A percentile compares a stretch with the other conserved stretches of the same genome.
Conservation (phyloP, 495 filamentous ascomycete species). For the Rusavskia elegans region DNA sequence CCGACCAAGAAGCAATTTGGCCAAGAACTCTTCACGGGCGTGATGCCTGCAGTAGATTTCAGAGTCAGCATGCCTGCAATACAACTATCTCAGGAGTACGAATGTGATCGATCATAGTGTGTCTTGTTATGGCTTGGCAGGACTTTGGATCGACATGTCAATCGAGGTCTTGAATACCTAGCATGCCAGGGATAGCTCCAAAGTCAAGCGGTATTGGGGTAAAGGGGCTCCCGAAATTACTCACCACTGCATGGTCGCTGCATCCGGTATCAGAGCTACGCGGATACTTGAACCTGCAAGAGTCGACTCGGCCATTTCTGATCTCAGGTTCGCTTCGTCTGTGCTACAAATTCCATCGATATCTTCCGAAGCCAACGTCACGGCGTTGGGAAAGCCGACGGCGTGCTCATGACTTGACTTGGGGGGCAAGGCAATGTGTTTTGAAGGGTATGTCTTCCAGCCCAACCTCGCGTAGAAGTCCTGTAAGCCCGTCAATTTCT, state of each 20-base stretch:
- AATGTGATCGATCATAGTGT: no score
- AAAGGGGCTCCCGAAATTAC: no score
- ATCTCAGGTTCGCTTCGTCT: conserved; percentile 37
- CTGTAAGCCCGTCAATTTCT: conserved; percentile 10
- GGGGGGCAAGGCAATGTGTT: conserved; percentile 50
- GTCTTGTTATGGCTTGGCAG: no score
- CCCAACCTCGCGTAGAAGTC: conserved; percentile 71
- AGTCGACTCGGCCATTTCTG: conserved; percentile 15
- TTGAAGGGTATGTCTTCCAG: conserved; percentile 59
- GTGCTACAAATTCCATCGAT: conserved; percentile 36
- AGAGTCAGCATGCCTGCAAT: no score
- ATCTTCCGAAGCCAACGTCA: conserved; percentile 31
- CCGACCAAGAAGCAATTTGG: conserved; percentile 31
- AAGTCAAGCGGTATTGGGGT: no score
- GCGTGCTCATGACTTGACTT: conserved; percentile 12
- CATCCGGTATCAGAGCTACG: conserved; percentile 59
- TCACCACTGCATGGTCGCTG: conserved; percentile 50
- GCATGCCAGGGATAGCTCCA: no score
- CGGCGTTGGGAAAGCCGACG: not conserved
- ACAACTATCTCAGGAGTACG: no score
- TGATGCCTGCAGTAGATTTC: conserved; percentile 37
- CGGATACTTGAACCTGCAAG: conserved; percentile 19
- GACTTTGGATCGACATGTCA: no score
- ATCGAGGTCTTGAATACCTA: no score
- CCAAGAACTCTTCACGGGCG: conserved; percentile 71